These are phyloP conservation scores for Wickerhamomyces sp. DNA, from an alignment of 1,139 yeast genomes.

Conservation along the genomic window DNA sequence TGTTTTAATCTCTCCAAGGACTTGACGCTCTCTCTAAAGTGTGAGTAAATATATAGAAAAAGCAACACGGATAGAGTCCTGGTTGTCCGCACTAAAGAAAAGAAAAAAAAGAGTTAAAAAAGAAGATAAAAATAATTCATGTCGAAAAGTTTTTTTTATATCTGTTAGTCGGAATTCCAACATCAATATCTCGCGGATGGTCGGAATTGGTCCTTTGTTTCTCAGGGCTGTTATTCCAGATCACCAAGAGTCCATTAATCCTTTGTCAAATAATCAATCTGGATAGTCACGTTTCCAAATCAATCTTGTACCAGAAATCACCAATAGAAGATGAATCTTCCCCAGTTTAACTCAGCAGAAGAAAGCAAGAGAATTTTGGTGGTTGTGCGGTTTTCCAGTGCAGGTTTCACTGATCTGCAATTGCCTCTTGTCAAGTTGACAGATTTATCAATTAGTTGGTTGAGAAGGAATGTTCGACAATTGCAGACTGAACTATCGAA, in stretches of 20 bases:
- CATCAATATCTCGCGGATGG: too few species aligned
- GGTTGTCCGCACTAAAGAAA: slow-evolving; percentile 57
- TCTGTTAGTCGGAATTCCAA: not conserved
- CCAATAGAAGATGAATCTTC: slow-evolving; percentile 6
- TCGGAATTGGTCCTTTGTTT: slow-evolving; percentile 1
- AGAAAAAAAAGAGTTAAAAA: slow-evolving; percentile 7
- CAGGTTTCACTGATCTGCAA: slow-evolving; percentile 37
- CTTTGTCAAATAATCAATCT: too few species aligned
- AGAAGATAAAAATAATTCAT: slow-evolving; percentile 1
- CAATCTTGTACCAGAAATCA: not conserved
- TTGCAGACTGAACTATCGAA: slow-evolving; percentile 31
- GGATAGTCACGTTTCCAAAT: not conserved
- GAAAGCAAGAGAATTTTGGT: slow-evolving; percentile 24
- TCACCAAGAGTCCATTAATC: too few species aligned
- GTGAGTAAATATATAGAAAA: slow-evolving; percentile 31
- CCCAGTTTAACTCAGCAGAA: slow-evolving; percentile 1
- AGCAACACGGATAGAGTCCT: slow-evolving; percentile 65
- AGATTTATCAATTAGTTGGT: slow-evolving; percentile 35
- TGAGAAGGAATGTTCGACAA: slow-evolving; percentile 41
- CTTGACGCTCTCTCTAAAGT: slow-evolving; percentile 53
- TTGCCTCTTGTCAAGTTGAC: slow-evolving; percentile 34
- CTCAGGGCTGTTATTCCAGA: not conserved
- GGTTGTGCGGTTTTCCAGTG: slow-evolving; percentile 49
- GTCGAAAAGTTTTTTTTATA: not conserved
- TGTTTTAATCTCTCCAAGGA: slow-evolving; percentile 54